Evolutionary conservation across 2,329 filamentous ascomycete genomes (phyloP).

Genomic region (Clonostachys rosea): DNA sequence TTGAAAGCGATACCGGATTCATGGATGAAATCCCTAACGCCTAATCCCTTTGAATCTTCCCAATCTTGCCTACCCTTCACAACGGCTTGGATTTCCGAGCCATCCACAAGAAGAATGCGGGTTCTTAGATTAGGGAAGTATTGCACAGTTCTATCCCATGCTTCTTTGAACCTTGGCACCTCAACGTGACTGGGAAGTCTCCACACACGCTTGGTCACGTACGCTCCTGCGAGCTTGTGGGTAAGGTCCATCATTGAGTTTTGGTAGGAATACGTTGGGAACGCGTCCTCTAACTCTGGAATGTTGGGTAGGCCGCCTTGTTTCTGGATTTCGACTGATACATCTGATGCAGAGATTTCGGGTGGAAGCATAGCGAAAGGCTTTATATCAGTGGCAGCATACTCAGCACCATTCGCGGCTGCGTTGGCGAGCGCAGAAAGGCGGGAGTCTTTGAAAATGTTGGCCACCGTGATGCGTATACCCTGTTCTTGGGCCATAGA

Average conservation of each 20-base stretch:
- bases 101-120: conserved; percentile 3
- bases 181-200: conserved; percentile 9
- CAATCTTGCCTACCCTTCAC: neutral
- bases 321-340: neutral
- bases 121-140: conserved; percentile 4
- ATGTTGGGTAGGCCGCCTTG: neutral
- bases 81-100: neutral
- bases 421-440: conserved; percentile 13
- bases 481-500: neutral
- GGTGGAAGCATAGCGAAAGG: neutral
- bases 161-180: conserved; percentile 3
- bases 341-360: neutral
- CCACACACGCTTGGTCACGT: conserved; percentile 10
- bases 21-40: neutral
- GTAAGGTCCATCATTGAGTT: conserved; percentile 4
- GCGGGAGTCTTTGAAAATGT: conserved; percentile 42
- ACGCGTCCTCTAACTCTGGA: conserved; percentile 1
- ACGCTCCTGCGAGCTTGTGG: conserved; percentile 5
- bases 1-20: neutral
- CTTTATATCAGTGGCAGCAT: neutral
- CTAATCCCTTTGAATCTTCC: neutral
- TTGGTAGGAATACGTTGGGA: neutral
- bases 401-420: neutral
- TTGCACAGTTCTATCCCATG: conserved; percentile 5
- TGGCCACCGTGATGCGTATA: conserved; percentile 23